phyloP scores from a whole-genome alignment of 345 rosid species.

The Anacardium occidentale region DNA sequence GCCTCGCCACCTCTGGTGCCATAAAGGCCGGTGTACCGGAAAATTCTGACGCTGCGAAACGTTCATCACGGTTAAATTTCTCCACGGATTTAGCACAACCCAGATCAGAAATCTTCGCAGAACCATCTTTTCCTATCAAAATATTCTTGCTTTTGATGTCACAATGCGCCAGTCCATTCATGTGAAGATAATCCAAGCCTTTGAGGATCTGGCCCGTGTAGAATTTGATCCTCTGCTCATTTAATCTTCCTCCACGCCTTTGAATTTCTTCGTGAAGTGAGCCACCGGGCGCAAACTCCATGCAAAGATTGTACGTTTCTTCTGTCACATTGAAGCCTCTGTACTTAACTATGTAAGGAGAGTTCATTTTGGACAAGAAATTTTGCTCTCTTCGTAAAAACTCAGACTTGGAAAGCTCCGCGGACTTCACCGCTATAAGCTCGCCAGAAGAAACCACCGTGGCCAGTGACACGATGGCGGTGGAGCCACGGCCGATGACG shows the following conservation, averaged over 20 bases:
- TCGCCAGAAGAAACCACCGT: conserved; percentile 43
- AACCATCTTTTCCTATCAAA: conserved; percentile 48
- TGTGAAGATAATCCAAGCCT: conserved; percentile 65
- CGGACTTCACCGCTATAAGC: conserved; percentile 65
- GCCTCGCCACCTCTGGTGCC: conserved; percentile 92
- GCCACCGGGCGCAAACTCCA: conserved; percentile 73
- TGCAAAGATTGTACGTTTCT: conserved; percentile 58
- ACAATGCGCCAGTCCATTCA: conserved; percentile 60
- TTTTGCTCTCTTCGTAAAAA: conserved; percentile 51
- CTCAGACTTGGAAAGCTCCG: conserved; percentile 49
- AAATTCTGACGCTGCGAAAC: conserved; percentile 27
- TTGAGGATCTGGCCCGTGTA: conserved; percentile 38
- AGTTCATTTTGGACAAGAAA: conserved; percentile 55
- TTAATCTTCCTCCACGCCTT: conserved; percentile 51
- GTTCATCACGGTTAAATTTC: not conserved
- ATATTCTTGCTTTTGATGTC: conserved; percentile 81
- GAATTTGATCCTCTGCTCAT: conserved; percentile 48
- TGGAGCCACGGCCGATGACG: conserved; percentile 76
- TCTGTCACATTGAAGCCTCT: conserved; percentile 41
- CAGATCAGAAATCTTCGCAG: conserved; percentile 66
- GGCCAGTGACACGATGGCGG: conserved; percentile 78
- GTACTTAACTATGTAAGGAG: conserved; percentile 63
- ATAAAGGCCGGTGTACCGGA: conserved; percentile 92
- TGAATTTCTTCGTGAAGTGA: conserved; percentile 59
- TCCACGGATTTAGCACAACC: conserved; percentile 65